Evolutionary conservation across 176 grass and related monocot species (phyloP).

Genomic region (Cenchrus fungigraminus): DNA sequence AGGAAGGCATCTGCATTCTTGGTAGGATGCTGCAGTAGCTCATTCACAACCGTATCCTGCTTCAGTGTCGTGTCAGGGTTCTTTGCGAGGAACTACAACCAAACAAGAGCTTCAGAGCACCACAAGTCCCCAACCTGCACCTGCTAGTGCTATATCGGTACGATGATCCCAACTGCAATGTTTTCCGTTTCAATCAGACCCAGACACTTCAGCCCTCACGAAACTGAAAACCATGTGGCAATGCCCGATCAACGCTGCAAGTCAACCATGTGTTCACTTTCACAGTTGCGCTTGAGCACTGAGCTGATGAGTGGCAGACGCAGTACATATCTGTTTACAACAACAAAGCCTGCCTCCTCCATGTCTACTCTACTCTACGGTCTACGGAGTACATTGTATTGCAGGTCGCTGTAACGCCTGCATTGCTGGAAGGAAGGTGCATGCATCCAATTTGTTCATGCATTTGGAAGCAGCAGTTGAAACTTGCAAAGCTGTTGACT

Average conservation of each 20-base stretch:
- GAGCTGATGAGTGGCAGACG: background rate
- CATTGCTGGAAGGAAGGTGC: background rate
- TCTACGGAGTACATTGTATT: background rate
- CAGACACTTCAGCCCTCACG: no score
- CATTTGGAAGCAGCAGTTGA: background rate
- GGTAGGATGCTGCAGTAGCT: background rate
- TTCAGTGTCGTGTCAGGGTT: background rate
- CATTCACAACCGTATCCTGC: background rate
- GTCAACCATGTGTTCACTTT: conserved; percentile 1
- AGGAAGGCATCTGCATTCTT: background rate
- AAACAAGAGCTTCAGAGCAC: background rate
- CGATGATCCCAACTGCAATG: background rate
- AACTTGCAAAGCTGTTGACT: conserved; percentile 28
- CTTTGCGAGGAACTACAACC: background rate
- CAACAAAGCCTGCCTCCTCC: background rate
- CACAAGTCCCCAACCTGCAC: background rate
- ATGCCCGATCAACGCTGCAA: background rate
- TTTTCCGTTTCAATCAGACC: background rate
- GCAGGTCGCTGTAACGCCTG: conserved; percentile 18
- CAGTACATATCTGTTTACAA: background rate
- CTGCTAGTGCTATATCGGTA: background rate
- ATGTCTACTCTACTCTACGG: no score
- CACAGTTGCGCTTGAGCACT: background rate
- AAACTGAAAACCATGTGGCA: background rate
- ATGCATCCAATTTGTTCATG: background rate